Evolutionary conservation across 192 early-diverging fungal genomes (phyloP).

Genomic region (Coemansia sp.): DNA sequence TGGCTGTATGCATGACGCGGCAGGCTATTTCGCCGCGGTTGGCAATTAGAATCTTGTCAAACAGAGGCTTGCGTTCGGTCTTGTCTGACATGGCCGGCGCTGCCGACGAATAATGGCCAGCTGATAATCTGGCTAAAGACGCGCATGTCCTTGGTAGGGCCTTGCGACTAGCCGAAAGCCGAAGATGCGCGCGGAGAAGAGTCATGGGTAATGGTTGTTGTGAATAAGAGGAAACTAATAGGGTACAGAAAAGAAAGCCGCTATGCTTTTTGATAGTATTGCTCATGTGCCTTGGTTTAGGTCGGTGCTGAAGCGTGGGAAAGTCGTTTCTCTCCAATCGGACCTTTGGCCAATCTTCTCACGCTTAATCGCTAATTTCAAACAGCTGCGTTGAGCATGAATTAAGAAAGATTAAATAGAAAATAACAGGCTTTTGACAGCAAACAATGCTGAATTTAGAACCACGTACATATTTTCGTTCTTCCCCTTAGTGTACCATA

Average conservation of each 20-base stretch:
- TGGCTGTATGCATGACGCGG: slow-evolving; percentile 79
- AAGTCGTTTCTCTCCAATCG: too few species aligned
- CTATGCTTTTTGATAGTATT: not conserved
- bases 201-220: not conserved
- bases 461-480: too few species aligned
- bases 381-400: too few species aligned
- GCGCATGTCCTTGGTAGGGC: too few species aligned
- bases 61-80: slow-evolving; percentile 62
- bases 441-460: too few species aligned
- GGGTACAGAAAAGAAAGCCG: not conserved
- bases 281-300: too few species aligned
- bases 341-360: too few species aligned
- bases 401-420: too few species aligned
- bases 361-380: too few species aligned
- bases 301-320: too few species aligned
- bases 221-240: slow-evolving; percentile 1
- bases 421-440: too few species aligned
- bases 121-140: not conserved
- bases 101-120: not conserved
- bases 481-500: too few species aligned
- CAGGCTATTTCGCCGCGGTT: slow-evolving; percentile 89
- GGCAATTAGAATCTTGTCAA: slow-evolving; percentile 96
- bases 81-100: not conserved
- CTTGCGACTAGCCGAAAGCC: not conserved
- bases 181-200: not conserved